A percentile compares a stretch with the other conserved stretches of the same genome.
Evolutionary conservation across 257 asterid genomes (phyloP).

Genomic region (Przewalskia tangutica): DNA sequence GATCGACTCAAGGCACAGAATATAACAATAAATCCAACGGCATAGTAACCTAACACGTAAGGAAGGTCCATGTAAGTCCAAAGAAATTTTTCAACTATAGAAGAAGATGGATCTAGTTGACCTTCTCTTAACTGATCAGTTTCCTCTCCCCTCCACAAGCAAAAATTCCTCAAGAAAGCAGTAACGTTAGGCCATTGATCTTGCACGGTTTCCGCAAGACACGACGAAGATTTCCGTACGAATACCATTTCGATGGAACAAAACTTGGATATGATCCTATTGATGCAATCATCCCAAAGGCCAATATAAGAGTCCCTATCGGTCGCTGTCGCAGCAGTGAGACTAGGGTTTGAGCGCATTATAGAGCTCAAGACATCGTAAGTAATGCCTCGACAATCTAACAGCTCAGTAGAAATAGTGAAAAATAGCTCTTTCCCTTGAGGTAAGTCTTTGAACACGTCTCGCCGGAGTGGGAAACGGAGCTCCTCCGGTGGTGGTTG

Average conservation of each 20-base stretch:
- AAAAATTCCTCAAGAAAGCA: slow-evolving; percentile 24
- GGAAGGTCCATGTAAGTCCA: slow-evolving; percentile 39
- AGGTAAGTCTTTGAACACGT: slow-evolving; percentile 33
- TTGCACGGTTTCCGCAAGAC: slow-evolving; percentile 16
- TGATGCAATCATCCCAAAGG: slow-evolving; percentile 44
- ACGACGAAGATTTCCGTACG: slow-evolving; percentile 17
- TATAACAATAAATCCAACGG: slow-evolving; percentile 28
- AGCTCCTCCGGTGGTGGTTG: slow-evolving; percentile 43
- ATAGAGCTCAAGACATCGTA: slow-evolving; percentile 24
- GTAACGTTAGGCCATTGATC: slow-evolving; percentile 40
- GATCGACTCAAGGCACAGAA: slow-evolving; percentile 37
- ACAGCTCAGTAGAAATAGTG: slow-evolving; percentile 17
- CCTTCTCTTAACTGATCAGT: slow-evolving; percentile 34
- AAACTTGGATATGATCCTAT: slow-evolving; percentile 26
- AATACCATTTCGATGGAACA: slow-evolving; percentile 31
- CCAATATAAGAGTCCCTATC: slow-evolving; percentile 29
- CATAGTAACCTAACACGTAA: slow-evolving; percentile 34
- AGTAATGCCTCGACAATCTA: slow-evolving; percentile 24
- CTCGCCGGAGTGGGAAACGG: slow-evolving; percentile 33
- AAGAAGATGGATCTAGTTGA: slow-evolving; percentile 26
- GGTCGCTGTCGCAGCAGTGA: slow-evolving; percentile 8
- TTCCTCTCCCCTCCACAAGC: slow-evolving; percentile 48
- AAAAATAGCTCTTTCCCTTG: slow-evolving; percentile 40
- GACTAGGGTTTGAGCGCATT: slow-evolving; percentile 26
- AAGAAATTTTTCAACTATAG: slow-evolving; percentile 26